Evolutionary conservation across 164 flowering plant genomes (phyloP), one percentile per base, ranked within the genome.

Genomic region (Stephania cephalantha): DNA sequence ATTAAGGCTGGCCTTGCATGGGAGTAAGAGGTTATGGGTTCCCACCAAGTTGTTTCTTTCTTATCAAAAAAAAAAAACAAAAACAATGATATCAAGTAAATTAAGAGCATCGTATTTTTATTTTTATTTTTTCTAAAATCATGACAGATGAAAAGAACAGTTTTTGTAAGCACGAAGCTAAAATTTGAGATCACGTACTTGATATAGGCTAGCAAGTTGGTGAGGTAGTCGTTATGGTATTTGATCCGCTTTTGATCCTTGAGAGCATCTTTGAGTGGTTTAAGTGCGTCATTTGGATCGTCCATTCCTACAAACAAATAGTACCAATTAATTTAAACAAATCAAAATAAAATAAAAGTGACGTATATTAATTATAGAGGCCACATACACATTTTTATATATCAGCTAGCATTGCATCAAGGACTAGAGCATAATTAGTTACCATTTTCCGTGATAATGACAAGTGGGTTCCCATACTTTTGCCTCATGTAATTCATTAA

Each of bases 391-490:
- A 69, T 69, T 20, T 17, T 45, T n/a, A 35, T 35, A 35, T 35
- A 35, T 35, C 42, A 35, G 42, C 42, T 4, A 35, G 42, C 42
- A 35, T 35, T 35, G 42, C 13, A 1, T 48, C 13, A 29, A 9
- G 48, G 52, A 9, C 6, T 72, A 69, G 48, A 17, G 31, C 35
- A 12, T 17, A 4, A 44, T 61, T n/a, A 7, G 29, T 73, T 85
- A 92, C 97, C 97, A 81, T 92, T 92, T 85, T 95, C 98, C 25
- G 99, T 93, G 81, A 95, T 90, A 42, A 90, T 76, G 74, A 91
- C 90, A 0, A 76, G 77, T 50, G 97, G 98, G 68, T 95, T 93
- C 45, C 96, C 94, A 81, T 95, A 95, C 80, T 85, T 90, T 0
- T 83, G 53, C 82, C 85, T 95, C 85, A 93, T 86, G 85, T 95